phyloP scores from a whole-genome alignment of 331 rosid species.

The Acacia pycnantha region DNA sequence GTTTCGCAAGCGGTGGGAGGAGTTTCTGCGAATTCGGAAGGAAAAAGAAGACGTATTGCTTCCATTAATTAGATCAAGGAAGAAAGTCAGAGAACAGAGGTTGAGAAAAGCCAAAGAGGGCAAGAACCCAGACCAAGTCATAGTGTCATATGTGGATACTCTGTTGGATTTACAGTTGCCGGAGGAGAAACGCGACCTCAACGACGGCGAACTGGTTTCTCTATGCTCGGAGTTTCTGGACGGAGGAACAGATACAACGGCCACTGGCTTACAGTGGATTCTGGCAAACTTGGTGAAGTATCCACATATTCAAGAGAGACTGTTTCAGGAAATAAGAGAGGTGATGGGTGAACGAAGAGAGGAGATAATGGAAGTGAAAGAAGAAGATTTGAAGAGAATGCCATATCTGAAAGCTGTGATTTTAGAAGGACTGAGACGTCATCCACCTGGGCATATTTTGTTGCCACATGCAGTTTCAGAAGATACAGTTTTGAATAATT shows the following conservation, averaged over 20 bases:
- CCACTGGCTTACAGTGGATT: not conserved
- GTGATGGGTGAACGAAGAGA: not conserved
- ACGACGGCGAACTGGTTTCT: not conserved
- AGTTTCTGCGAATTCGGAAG: not conserved
- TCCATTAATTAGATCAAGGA: slow-evolving; percentile 30
- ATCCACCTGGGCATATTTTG: not conserved
- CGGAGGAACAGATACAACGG: not conserved
- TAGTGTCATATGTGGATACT: not conserved
- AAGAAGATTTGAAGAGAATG: not conserved
- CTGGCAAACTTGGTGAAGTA: slow-evolving; percentile 1
- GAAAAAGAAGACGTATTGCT: not conserved
- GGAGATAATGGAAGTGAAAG: not conserved
- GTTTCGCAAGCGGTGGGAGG: slow-evolving; percentile 28
- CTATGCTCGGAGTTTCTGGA: not conserved
- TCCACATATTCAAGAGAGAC: not conserved
- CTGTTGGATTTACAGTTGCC: slow-evolving; percentile 1
- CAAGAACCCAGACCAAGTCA: not conserved
- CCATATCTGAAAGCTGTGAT: not conserved
- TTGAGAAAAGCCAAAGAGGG: not conserved
- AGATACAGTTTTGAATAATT: not conserved
- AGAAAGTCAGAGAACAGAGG: slow-evolving; percentile 3
- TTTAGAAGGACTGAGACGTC: not conserved
- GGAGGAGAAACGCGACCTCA: not conserved
- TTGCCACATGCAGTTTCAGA: not conserved
- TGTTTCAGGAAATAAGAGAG: not conserved